These are phyloP conservation scores for Saussurea involucrata DNA, from an alignment of 129 eudicot species.

Conservation along the genomic window DNA sequence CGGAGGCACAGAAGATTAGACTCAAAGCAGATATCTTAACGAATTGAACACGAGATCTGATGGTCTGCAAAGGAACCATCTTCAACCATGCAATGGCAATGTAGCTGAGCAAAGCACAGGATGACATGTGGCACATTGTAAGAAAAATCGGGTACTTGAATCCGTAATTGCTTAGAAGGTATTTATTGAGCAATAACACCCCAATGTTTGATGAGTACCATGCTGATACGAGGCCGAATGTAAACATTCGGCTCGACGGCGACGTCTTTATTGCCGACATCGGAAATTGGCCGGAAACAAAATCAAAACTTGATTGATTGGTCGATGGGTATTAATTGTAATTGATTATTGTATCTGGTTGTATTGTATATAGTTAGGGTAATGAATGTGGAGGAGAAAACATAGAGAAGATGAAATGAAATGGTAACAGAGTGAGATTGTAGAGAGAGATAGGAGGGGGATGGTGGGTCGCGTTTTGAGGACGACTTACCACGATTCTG, in stretches of 20 bases:
- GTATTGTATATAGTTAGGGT: background rate
- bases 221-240: slow-evolving; percentile 51
- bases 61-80: slow-evolving; percentile 63
- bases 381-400: background rate
- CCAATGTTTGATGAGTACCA: slow-evolving; percentile 89
- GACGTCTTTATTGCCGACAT: slow-evolving; percentile 49
- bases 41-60: slow-evolving; percentile 64
- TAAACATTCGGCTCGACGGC: slow-evolving; percentile 39
- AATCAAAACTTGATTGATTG: background rate
- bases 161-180: slow-evolving; percentile 64
- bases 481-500: slow-evolving; percentile 20
- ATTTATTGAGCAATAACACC: slow-evolving; percentile 64
- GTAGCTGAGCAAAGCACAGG: slow-evolving; percentile 73
- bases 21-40: slow-evolving; percentile 65
- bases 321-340: background rate
- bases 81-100: slow-evolving; percentile 70
- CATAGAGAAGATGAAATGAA: slow-evolving; percentile 3
- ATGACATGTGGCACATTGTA: slow-evolving; percentile 82
- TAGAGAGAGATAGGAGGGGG: slow-evolving; percentile 8
- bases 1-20: slow-evolving; percentile 71
- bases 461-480: slow-evolving; percentile 31
- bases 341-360: background rate
- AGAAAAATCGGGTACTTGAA: slow-evolving; percentile 73
- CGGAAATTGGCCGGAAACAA: background rate
- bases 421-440: slow-evolving; percentile 6